These are phyloP conservation scores for Daldinia decipiens DNA, from an alignment of 495 filamentous ascomycete genomes.

Conservation along the genomic window DNA sequence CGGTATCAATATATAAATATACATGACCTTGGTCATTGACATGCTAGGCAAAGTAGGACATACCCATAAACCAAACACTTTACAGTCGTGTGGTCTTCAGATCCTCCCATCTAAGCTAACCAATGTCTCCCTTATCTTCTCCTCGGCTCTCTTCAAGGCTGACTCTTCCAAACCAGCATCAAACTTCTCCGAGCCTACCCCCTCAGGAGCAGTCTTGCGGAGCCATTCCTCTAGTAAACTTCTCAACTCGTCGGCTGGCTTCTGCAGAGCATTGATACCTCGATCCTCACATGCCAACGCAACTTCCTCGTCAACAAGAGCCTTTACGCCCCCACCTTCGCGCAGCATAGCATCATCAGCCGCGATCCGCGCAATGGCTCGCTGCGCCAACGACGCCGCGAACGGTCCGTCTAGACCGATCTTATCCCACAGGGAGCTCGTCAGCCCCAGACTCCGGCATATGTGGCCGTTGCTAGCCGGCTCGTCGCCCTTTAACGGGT, in stretches of 20 bases:
- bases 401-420: constrained; percentile 39
- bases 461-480: constrained; percentile 39
- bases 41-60: background rate
- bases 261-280: constrained; percentile 50
- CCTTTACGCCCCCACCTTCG: constrained; percentile 49
- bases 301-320: constrained; percentile 55
- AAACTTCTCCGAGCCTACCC: background rate
- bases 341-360: constrained; percentile 51
- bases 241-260: constrained; percentile 45
- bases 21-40: background rate
- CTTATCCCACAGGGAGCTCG: constrained; percentile 48
- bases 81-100: background rate
- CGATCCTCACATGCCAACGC: constrained; percentile 55
- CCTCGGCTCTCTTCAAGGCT: constrained; percentile 16
- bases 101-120: constrained; percentile 21
- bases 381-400: constrained; percentile 20
- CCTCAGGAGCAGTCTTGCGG: constrained; percentile 34
- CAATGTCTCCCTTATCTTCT: constrained; percentile 27
- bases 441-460: constrained; percentile 46
- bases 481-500: background rate
- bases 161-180: background rate
- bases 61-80: background rate
- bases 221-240: constrained; percentile 50
- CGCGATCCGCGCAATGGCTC: constrained; percentile 46
- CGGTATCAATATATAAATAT: constrained; percentile 13